Evolutionary conservation across 129 eudicot genomes (phyloP), one percentile per base, ranked within the genome.

Genomic region (Flaveria trinervia): DNA sequence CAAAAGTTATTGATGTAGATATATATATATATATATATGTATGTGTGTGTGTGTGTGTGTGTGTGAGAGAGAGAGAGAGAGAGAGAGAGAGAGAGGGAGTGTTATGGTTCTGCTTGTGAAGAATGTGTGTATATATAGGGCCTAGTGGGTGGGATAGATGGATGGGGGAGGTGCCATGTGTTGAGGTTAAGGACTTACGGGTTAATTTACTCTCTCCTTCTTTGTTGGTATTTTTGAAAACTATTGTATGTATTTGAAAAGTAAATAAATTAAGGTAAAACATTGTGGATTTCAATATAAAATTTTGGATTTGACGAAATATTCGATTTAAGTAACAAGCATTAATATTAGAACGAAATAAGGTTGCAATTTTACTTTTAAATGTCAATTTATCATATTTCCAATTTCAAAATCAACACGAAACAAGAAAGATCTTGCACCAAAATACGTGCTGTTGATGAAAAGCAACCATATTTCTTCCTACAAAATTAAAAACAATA

Each of bases 81-180:
- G 67, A 12, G 13, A 50, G 18, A 16, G 13, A 59, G 62, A 73
- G 18, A 71, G 84, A 72, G 66, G 36, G 5, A 4, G 83, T 73
- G 79, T 81, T 73, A 70, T 25, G 84, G 79, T 51, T 80, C 44
- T 75, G 88, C 50, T 73, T 49, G 85, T 13, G 11, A 73, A 69
- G 79, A 68, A 68, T 73, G 82, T 77, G 80, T 36, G 7, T 82
- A 88, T 88, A 88, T 88, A 88, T 88, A 85, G 90, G 80, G 80
- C 85, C 66, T 66, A 16, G 49, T 80, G 75, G 60, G 71, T 66
- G 51, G 75, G 68, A 36, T 20, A 70, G 28, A 50, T 15, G 72
- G 56, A 80, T 65, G 79, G 79, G 87, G 79, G 85, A 75, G 81
- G 67, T 88, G 87, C 79, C 82, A 84, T 75, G 70, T 75, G 54